These are phyloP conservation scores for Aspergillus sp. DNA, from an alignment of 2,329 filamentous ascomycete species.

Conservation along the genomic window DNA sequence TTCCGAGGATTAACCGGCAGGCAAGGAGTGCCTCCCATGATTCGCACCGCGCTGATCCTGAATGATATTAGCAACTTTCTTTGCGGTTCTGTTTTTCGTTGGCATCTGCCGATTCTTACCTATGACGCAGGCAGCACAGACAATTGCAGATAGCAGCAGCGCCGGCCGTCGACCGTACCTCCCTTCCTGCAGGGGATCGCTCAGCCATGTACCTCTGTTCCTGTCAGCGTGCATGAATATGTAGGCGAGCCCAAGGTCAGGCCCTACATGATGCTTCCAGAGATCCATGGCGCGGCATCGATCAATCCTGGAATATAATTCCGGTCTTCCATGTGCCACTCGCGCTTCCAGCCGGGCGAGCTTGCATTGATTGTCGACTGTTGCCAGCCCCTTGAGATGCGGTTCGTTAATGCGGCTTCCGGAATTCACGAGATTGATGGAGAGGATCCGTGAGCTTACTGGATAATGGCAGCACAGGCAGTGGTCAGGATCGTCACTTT, in stretches of 20 bases:
- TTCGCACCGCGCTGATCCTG: slow-evolving; percentile 19
- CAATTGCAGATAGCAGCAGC: slow-evolving; percentile 39
- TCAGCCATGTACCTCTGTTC: slow-evolving; percentile 19
- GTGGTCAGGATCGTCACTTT: slow-evolving; percentile 21
- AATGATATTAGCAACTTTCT: too few species aligned
- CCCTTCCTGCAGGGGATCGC: slow-evolving; percentile 20
- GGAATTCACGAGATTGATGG: neutral
- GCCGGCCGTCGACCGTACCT: slow-evolving; percentile 30
- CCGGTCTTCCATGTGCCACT: neutral
- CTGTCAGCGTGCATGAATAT: neutral
- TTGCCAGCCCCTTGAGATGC: slow-evolving; percentile 19
- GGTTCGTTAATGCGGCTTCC: too few species aligned
- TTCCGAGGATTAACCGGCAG: slow-evolving; percentile 28
- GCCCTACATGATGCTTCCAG: slow-evolving; percentile 16
- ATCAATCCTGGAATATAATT: slow-evolving; percentile 9
- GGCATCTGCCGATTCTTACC: too few species aligned
- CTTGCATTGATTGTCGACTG: slow-evolving; percentile 23
- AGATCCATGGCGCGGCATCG: slow-evolving; percentile 19
- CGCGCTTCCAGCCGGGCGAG: slow-evolving; percentile 5
- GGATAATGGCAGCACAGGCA: slow-evolving; percentile 24
- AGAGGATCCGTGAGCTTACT: slow-evolving; percentile 12
- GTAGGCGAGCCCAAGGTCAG: neutral
- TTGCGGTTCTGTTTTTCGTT: too few species aligned
- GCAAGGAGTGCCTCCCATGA: slow-evolving; percentile 27
- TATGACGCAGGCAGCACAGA: slow-evolving; percentile 19